A percentile compares a stretch with the other conserved stretches of the same genome.
Evolutionary conservation across 192 early-diverging fungal genomes (phyloP).

Genomic region (Pilaira anomala): DNA sequence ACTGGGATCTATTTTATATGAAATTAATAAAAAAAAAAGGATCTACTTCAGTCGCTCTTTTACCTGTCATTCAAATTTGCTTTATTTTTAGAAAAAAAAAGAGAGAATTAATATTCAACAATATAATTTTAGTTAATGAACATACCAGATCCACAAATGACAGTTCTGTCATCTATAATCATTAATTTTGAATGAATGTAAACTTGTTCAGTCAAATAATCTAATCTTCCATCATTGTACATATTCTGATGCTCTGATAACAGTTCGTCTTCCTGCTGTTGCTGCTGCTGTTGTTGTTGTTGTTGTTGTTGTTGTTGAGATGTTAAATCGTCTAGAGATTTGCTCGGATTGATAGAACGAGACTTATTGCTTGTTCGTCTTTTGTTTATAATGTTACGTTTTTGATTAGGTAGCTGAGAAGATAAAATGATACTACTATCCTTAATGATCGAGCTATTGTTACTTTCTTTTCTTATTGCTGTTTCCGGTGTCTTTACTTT

Average conservation of each 20-base stretch:
- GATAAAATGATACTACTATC: too few species aligned
- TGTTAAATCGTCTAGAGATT: neutral
- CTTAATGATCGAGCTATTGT: too few species aligned
- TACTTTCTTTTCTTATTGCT: neutral
- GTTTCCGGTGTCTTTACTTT: constrained; percentile 45
- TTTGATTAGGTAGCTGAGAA: too few species aligned
- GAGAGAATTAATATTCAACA: neutral
- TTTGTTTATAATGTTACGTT: neutral
- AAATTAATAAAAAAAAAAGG: constrained; percentile 13
- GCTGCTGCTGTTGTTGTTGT: too few species aligned
- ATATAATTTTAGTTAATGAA: neutral
- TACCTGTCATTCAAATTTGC: constrained; percentile 39
- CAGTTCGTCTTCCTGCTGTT: neutral
- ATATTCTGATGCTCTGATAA: constrained; percentile 13
- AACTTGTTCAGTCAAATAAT: constrained; percentile 74
- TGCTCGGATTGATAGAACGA: neutral
- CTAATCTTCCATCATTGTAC: constrained; percentile 29
- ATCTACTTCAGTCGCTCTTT: neutral
- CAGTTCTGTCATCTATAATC: constrained; percentile 82
- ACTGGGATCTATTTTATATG: constrained; percentile 63
- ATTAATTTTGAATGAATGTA: constrained; percentile 88
- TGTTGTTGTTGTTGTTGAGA: neutral
- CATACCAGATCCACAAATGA: constrained; percentile 74
- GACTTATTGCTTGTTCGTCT: neutral
- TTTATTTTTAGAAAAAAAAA: neutral